These are phyloP conservation scores for Parascedosporium putredinis DNA, from an alignment of 2,329 filamentous ascomycete species.

Conservation along the genomic window DNA sequence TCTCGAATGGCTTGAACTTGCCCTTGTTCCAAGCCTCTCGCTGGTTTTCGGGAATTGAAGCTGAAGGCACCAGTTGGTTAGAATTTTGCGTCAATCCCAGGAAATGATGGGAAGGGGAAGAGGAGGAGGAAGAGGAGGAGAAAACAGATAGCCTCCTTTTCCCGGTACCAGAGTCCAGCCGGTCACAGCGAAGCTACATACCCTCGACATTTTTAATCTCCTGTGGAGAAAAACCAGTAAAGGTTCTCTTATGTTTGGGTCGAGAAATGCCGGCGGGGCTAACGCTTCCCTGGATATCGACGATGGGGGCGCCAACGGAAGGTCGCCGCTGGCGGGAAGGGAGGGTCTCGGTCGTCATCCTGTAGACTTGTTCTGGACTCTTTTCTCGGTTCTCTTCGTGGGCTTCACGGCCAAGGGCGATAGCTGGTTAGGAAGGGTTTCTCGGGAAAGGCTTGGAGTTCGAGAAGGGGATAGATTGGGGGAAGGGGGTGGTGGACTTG, in stretches of 20 bases:
- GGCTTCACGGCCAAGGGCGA: too few species aligned
- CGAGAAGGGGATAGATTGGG: too few species aligned
- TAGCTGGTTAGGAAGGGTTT: too few species aligned
- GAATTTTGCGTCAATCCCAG: not conserved
- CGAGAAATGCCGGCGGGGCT: slow-evolving; percentile 75
- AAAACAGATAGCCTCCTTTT: too few species aligned
- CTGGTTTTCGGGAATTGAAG: slow-evolving; percentile 78
- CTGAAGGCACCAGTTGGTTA: slow-evolving; percentile 22
- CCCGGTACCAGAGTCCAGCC: too few species aligned
- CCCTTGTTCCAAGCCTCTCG: slow-evolving; percentile 66
- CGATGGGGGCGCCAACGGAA: slow-evolving; percentile 71
- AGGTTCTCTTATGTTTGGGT: slow-evolving; percentile 95
- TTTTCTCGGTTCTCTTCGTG: not conserved
- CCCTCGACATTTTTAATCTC: slow-evolving; percentile 95
- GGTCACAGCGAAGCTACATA: too few species aligned
- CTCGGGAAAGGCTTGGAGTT: too few species aligned
- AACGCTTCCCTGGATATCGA: slow-evolving; percentile 76
- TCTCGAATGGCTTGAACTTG: slow-evolving; percentile 58
- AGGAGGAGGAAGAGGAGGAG: too few species aligned
- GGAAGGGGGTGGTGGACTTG: too few species aligned
- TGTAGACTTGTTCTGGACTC: too few species aligned
- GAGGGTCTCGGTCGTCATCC: slow-evolving; percentile 15
- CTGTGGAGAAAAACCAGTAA: slow-evolving; percentile 78
- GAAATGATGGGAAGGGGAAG: not conserved
- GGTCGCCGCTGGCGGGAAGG: slow-evolving; percentile 65